Evolutionary conservation across 1,284 basidiomycete genomes (phyloP), one percentile per base, ranked within the genome.

Genomic region (Meira miltonrushii): DNA sequence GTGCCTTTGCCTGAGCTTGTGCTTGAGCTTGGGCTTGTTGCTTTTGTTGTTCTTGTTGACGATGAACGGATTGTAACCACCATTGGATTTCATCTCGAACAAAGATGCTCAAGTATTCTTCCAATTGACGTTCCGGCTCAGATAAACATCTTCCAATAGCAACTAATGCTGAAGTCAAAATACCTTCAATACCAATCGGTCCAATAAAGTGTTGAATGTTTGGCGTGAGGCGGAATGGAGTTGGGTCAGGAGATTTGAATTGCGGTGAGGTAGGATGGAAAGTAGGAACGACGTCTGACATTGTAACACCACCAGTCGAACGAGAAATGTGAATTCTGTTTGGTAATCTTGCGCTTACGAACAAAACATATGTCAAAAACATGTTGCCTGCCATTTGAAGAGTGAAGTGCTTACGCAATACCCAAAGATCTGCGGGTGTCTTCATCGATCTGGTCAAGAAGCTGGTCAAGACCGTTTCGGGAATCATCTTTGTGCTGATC

Each of bases 361-460:
- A 90, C 67, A 96, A 85, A 44, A 89, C 82, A 76, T 90, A 96
- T 8, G 92, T 95, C 83, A 95, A 87, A 83, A 98, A 98, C 71
- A 89, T 89, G 43, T 85, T 86, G 0, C 90, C 84, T 0, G 95
- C 91, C 46, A 91, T 83, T 77, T 98, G 93, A 46, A 89, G 80
- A 10, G 93, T 88, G 79, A 98, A 96, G 79, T 96, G 92, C 81
- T 96, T 98, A 65, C 95, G 86, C 86, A 97, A 91, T 63, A 90
- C 85, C 93, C 94, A 99, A 5, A 98, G 83, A 69, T 95, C 92
- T 60, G 86, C 85, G 1, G 94, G 87, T 4, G 84, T 85, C 28
- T 84, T 81, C 90, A 96, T 95, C 23, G 88, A 88, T 52, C 85
- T 85, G 47, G 87, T 83, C 87, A 98, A 90, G 78, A 92, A 98